phyloP scores from a whole-genome alignment of 257 asterid species.

The Galeopsis tetrahit region DNA sequence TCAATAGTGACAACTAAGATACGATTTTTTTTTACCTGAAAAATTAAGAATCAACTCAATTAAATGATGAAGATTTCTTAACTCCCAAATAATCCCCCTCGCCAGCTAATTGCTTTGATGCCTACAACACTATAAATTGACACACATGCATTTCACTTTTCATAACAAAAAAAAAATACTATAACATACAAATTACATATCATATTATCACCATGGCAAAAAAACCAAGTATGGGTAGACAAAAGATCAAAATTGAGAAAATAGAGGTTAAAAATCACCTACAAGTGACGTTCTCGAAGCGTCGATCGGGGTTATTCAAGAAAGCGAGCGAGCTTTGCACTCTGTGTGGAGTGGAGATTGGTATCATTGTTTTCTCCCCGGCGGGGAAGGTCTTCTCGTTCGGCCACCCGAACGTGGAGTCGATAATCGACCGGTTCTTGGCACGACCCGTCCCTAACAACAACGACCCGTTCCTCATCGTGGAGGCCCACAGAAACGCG shows the following conservation, averaged over 20 bases:
- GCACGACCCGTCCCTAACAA: slow-evolving; percentile 26
- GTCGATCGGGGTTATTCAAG: slow-evolving; percentile 69
- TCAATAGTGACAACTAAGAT: slow-evolving; percentile 38
- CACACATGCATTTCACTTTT: not conserved
- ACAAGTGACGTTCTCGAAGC: slow-evolving; percentile 78
- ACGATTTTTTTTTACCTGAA: slow-evolving; percentile 18
- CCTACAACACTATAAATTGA: slow-evolving; percentile 41
- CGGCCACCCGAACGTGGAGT: slow-evolving; percentile 71
- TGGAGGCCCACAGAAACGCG: slow-evolving; percentile 60
- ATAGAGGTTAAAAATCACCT: slow-evolving; percentile 68
- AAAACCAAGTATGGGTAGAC: slow-evolving; percentile 71
- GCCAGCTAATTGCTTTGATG: slow-evolving; percentile 10
- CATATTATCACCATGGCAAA: slow-evolving; percentile 51
- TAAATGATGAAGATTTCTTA: slow-evolving; percentile 46
- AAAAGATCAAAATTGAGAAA: slow-evolving; percentile 77
- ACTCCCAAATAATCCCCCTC: slow-evolving; percentile 52
- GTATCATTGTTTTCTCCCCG: slow-evolving; percentile 68
- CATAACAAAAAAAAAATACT: not conserved
- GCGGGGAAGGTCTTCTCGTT: slow-evolving; percentile 82
- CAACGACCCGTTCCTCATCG: slow-evolving; percentile 38
- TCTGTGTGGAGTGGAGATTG: slow-evolving; percentile 70
- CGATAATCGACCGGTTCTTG: slow-evolving; percentile 54
- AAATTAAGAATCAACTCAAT: slow-evolving; percentile 32
- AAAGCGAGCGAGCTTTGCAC: slow-evolving; percentile 83
- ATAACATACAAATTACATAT: no score